Base-by-base conservation (phyloP, 139 green algal species). In the Volvox reticuliferus region DNA sequence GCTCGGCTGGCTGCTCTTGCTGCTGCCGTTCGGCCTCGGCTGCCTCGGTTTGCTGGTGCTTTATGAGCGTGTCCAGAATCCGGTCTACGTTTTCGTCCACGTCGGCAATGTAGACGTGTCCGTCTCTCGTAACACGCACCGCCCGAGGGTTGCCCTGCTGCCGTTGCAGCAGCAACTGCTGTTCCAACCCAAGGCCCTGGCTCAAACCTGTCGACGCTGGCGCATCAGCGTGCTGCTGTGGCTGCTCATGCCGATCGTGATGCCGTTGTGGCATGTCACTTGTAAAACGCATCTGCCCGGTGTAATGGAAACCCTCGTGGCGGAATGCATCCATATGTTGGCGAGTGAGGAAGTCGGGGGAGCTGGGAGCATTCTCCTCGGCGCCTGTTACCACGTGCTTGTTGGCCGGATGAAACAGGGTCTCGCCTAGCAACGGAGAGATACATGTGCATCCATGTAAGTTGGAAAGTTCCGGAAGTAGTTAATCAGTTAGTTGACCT, bases 281-380 rank as follows among this genome's bases (percentile, higher is more conserved):
- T 17, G 75, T 67, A 24, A 85, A 78, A 0, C 30, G 30, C 17
- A 84, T 20, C 69, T 90, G 86, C 13, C 86, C 86, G 20, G 68
- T 32, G 75, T 90, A 90, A 61, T 61, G 73, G 86, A 55, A 90
- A 33, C 86, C 86, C 55, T 90, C 86, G 32, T 90, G 86, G 22
- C 19, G 28, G 33, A 85, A 90, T n/a, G 86, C 86, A 6, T 84
- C 6, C 6, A 90, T 14, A 61, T 85, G 73, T 17, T 65, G 37
- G 9, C 24, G 86, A 20, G 71, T 82, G 20, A 90, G 44, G 14
- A 71, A 5, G 0, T n/a, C 0, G 22, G 24, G 63, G 28, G 14
- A n/a, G 36, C 6, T 32, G 9, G 0, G 26, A 2, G 33, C 63
- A 21, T 55, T 55, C 9, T 55, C 44, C 44, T 55, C 44, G 44